Evolutionary conservation across 805 yeast species (phyloP).

Genomic region (Ogataea siamensis): DNA sequence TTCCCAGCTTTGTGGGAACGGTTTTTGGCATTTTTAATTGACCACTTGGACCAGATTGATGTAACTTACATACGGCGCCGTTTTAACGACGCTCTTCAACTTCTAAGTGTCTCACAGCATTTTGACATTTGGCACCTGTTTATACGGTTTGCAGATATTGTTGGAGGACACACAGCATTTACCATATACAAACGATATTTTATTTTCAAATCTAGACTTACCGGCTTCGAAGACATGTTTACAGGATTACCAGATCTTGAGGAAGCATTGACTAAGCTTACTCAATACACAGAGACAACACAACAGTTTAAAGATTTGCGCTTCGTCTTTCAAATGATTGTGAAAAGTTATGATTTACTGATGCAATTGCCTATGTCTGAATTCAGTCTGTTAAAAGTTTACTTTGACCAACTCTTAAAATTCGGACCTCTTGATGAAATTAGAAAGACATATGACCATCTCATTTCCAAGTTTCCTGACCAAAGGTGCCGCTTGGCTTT

Average conservation of each 20-base stretch:
- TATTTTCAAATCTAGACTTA: conserved; percentile 16
- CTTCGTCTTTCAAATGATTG: conserved; percentile 32
- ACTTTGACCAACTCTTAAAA: conserved; percentile 40
- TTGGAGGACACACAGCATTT: conserved; percentile 42
- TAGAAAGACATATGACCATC: conserved; percentile 31
- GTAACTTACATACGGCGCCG: conserved; percentile 39
- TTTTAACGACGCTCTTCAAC: conserved; percentile 50
- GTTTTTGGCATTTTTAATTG: conserved; percentile 44
- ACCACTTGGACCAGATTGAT: conserved; percentile 28
- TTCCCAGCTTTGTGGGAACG: conserved; percentile 52
- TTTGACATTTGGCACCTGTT: conserved; percentile 54
- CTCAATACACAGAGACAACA: conserved; percentile 19
- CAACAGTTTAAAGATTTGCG: conserved; percentile 15
- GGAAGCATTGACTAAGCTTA: conserved; percentile 32
- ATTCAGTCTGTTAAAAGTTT: conserved; percentile 47
- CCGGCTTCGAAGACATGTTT: conserved; percentile 8
- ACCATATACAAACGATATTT: conserved; percentile 35
- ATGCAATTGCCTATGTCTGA: conserved; percentile 41
- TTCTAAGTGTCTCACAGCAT: conserved; percentile 53
- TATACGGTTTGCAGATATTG: conserved; percentile 43
- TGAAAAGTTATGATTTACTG: conserved; percentile 36
- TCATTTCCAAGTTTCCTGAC: conserved; percentile 51
- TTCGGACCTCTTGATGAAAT: conserved; percentile 9
- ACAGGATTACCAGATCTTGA: conserved; percentile 27
- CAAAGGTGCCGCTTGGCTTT: conserved; percentile 51